Evolutionary conservation across 2,329 filamentous ascomycete genomes (phyloP).

Genomic region (Penicillium digitatum): DNA sequence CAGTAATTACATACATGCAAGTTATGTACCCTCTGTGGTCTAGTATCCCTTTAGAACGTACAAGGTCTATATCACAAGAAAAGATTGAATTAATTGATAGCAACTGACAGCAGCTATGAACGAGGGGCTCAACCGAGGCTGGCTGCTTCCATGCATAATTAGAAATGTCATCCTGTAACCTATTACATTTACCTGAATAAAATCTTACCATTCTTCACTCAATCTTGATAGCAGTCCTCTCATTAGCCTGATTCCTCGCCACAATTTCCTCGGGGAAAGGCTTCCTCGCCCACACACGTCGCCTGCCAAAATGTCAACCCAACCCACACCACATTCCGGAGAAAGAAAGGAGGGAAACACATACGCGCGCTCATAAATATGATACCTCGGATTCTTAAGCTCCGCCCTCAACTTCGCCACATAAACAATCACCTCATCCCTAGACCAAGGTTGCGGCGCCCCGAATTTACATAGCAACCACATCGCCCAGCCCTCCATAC

Average conservation of each 20-base stretch:
- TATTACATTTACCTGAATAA: neutral
- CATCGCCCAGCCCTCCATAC: slow-evolving; percentile 28
- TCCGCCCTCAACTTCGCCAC: slow-evolving; percentile 19
- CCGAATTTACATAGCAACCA: slow-evolving; percentile 27
- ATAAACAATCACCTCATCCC: slow-evolving; percentile 20
- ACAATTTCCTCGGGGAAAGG: neutral
- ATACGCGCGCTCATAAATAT: slow-evolving; percentile 20
- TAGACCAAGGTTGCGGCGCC: slow-evolving; percentile 18
- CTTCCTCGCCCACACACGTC: slow-evolving; percentile 18
- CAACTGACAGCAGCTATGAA: neutral
- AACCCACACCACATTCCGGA: neutral
- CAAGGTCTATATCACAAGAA: neutral
- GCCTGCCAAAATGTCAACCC: slow-evolving; percentile 3
- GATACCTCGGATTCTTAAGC: slow-evolving; percentile 18
- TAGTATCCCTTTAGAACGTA: neutral
- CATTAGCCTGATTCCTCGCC: neutral
- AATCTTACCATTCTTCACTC: neutral
- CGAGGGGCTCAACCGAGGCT: neutral
- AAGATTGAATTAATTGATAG: neutral
- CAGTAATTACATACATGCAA: neutral
- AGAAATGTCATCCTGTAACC: neutral
- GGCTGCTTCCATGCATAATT: neutral
- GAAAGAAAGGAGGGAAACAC: neutral
- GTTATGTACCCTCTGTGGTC: neutral
- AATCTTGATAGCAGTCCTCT: neutral